Conservation (phyloP, 331 rosid species). For the Stylosanthes scabra region DNA sequence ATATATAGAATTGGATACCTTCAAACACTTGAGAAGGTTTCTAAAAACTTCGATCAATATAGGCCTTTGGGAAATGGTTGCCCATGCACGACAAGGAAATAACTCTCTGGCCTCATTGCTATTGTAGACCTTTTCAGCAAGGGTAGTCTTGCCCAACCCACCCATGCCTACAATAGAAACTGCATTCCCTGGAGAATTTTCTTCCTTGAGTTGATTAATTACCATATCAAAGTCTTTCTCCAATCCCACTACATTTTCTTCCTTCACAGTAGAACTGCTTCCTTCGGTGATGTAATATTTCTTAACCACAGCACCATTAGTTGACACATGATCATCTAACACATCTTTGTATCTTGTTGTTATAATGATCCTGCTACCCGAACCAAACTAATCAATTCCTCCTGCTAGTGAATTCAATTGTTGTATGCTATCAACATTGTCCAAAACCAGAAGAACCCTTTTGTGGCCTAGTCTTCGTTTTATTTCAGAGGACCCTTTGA, state of each 20-base stretch:
- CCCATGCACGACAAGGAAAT: background rate
- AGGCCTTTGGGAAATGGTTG: background rate
- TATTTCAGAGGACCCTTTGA: background rate
- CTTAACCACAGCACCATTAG: background rate
- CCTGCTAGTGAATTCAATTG: background rate
- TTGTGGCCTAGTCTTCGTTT: background rate
- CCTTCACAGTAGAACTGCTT: background rate
- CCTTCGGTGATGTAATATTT: background rate
- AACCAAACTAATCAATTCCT: conserved; percentile 3
- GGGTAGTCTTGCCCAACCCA: background rate
- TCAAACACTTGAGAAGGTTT: background rate
- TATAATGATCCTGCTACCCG: conserved; percentile 24
- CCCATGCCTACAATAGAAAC: background rate
- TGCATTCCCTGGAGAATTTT: background rate
- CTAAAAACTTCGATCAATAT: background rate
- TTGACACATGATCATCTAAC: background rate
- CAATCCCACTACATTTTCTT: too few species aligned
- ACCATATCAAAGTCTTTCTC: background rate
- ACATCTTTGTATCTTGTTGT: conserved; percentile 21
- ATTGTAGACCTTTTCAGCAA: background rate
- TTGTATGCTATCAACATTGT: conserved; percentile 15
- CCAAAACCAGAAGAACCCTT: conserved; percentile 25
- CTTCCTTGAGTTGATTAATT: background rate
- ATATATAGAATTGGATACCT: background rate
- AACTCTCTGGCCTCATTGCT: background rate